Base-by-base conservation (phyloP, 768 basidiomycete genomes). In the Dendrothele bispora region DNA sequence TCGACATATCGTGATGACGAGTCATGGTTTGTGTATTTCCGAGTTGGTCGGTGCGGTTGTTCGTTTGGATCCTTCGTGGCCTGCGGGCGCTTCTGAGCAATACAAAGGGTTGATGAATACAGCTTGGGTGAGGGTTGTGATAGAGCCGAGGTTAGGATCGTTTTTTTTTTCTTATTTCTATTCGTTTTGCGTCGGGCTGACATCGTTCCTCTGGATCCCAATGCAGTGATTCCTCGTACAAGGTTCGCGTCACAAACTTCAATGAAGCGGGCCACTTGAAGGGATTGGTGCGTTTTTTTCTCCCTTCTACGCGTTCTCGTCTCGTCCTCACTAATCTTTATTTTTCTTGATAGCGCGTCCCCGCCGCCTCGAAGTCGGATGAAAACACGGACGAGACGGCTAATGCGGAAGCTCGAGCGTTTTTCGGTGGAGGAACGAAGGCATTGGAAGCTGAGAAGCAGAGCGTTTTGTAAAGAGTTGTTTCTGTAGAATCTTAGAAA, bases 21-120 rank as follows among this genome's bases (percentile, higher is more conserved):
- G 88, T 57, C 89, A 91, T 61, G 87, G 89, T 1, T 55, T 88
- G 46, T 88, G 80, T 56, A 87, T 91, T 35, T 71, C 73, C 38
- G 81, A 84, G 61, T 55, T 87, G 14, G 62, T 88, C 12, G 64
- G 73, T 14, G 80, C 78, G 10, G 56, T 90, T 15, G 54, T 88
- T 21, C 63, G 67, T 35, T 53, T 78, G 37, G 78, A 79, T 57
- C 78, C 75, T 36, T 67, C 71, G 47, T 71, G 77, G 32, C 62
- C 68, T 7, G 59, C 62, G 7, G 70, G 66, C 25, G 59, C 56
- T 25, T 65, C 46, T 26, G n/a, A n/a, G n/a, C n/a, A n/a, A n/a
- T 72, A 64, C 48, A 67, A 52, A 48, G 86, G 86, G 3, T 62
- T 89, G 43, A 32, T 69, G 51, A 90, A 89, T 56, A 89, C 88